Evolutionary conservation across 129 eudicot species (phyloP).

Genomic region (Oenanthe sinensis): DNA sequence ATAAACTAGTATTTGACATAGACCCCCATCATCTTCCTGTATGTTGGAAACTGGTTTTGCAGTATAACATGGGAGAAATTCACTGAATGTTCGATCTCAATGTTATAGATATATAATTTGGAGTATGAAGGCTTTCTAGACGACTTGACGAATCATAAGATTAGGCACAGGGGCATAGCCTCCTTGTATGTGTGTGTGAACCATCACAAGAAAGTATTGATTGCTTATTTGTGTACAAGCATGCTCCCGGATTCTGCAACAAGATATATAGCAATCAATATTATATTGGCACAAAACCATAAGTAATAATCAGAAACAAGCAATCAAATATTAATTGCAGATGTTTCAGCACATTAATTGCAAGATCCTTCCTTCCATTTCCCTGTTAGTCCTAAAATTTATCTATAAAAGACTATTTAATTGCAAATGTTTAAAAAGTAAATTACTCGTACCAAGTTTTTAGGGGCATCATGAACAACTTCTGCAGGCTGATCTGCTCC

Average conservation of each 20-base stretch:
- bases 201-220: conserved; percentile 70
- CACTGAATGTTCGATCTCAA: not conserved
- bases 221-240: conserved; percentile 49
- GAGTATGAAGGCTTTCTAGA: not conserved
- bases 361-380: not conserved
- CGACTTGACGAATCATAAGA: conserved; percentile 11
- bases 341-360: not conserved
- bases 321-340: not conserved
- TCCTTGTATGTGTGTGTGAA: conserved; percentile 64
- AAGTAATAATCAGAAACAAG: not conserved
- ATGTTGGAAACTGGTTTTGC: not conserved
- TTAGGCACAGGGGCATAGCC: conserved; percentile 92
- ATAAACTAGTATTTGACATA: not conserved
- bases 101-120: not conserved
- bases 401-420: not conserved
- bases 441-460: conserved; percentile 34
- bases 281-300: not conserved
- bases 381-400: not conserved
- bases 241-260: conserved; percentile 70
- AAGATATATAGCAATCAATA: not conserved
- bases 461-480: conserved; percentile 94
- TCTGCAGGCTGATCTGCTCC: conserved; percentile 99
- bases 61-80: not conserved
- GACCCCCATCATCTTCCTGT: not conserved
- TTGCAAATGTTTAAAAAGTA: too few relatives aligned